These are phyloP conservation scores for Pleurotus eryngii DNA, from an alignment of 768 basidiomycete species.

Conservation along the genomic window DNA sequence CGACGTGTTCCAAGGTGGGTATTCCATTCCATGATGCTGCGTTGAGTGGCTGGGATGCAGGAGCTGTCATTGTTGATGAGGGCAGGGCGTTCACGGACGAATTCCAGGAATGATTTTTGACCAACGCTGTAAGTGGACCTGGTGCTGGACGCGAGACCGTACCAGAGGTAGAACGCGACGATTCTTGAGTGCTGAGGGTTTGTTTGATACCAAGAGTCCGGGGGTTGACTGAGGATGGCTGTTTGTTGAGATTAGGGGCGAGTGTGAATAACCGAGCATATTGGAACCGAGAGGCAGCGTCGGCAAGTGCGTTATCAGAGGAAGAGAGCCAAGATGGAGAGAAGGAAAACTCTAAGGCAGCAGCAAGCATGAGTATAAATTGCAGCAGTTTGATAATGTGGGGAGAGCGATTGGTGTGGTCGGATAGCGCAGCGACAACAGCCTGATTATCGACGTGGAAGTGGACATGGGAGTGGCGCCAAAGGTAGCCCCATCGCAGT, in stretches of 20 bases:
- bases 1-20: slow-evolving; percentile 16
- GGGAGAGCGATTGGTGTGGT: slow-evolving; percentile 14
- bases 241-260: slow-evolving; percentile 15
- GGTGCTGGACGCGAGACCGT: slow-evolving; percentile 11
- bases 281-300: slow-evolving; percentile 25
- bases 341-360: slow-evolving; percentile 18
- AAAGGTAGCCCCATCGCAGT: slow-evolving; percentile 24
- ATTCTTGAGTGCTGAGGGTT: not conserved
- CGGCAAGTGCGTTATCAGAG: slow-evolving; percentile 18
- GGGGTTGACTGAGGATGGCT: slow-evolving; percentile 15
- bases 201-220: slow-evolving; percentile 18
- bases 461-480: slow-evolving; percentile 19
- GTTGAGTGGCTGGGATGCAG: slow-evolving; percentile 13
- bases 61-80: slow-evolving; percentile 9
- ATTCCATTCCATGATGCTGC: slow-evolving; percentile 14
- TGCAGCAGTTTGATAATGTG: slow-evolving; percentile 13
- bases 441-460: slow-evolving; percentile 25
- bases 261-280: slow-evolving; percentile 22
- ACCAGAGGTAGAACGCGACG: slow-evolving; percentile 4
- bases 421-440: not conserved
- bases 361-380: slow-evolving; percentile 15
- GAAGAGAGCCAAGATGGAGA: slow-evolving; percentile 21
- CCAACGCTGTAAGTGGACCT: slow-evolving; percentile 5
- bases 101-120: slow-evolving; percentile 25
- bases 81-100: slow-evolving; percentile 15